Base-by-base conservation (phyloP, 495 filamentous ascomycete genomes). In the Xylaria castorea region DNA sequence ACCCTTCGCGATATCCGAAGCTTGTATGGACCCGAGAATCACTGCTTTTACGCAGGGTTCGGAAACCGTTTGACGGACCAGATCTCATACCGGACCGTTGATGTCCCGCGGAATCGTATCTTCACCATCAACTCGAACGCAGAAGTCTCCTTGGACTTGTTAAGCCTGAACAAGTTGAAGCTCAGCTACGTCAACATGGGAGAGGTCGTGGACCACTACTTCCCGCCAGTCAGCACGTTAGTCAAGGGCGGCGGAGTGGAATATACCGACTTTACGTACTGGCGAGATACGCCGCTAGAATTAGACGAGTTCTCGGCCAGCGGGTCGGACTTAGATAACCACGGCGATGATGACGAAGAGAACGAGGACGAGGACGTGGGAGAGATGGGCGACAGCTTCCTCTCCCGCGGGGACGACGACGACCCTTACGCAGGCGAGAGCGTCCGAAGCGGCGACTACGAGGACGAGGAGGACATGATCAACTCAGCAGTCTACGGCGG, bases 101-200 rank as follows among this genome's bases (percentile, higher is more conserved):
- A 96, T 76, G 97, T 99, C 42, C 95, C 96, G 8, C 91, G 92
- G 11, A 94, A 91, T 30, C 87, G 97, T 30, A 99, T 99, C 70
- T 99, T 99, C 79, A 99, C 96, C 9, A 99, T 99, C 87, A 99
- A 99, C 82, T 95, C 93, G 61, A 97, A 98, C 79, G 94, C 96
- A 1, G 97, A 99, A 75, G 94, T 99, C 25, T 94, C 91, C n/a
- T 82, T 98, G 60, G 95, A 98, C 77, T 80, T 99, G 62, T 86
- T 98, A 20, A 94, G 91, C 73, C 86, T 99, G 50, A 98, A 96
- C 80, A 97, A 94, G 76, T 93, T 98, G 77, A 97, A 94, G 85
- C 96, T 94, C 75, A 97, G 93, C 79, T 99, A 99, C 80, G 93
- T 97, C 67, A 93, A 93, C 67, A 99, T 99, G 93, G 89, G 91